phyloP scores from a whole-genome alignment of 495 filamentous ascomycete species.

The Podospora australis region DNA sequence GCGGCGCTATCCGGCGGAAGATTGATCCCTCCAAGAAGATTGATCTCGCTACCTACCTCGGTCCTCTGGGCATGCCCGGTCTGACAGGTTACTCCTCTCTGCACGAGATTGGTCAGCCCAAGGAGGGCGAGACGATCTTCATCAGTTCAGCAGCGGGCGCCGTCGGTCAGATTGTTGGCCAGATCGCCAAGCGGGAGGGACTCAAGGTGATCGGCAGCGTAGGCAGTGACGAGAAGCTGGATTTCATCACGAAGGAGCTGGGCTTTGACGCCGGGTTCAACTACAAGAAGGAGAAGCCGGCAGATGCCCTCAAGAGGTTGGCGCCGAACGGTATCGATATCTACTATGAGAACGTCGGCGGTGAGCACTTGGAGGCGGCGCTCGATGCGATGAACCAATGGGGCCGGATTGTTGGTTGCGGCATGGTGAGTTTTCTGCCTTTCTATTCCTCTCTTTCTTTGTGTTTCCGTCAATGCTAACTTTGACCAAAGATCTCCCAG shows the following conservation, averaged over 20 bases:
- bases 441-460: constrained; percentile 9
- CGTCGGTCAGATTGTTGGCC: constrained; percentile 78
- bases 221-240: constrained; percentile 61
- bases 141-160: constrained; percentile 76
- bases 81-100: constrained; percentile 76
- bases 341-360: constrained; percentile 94
- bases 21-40: constrained; percentile 52
- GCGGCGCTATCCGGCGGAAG: neutral
- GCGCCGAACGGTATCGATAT: constrained; percentile 85
- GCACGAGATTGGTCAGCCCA: constrained; percentile 76
- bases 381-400: constrained; percentile 60
- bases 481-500: constrained; percentile 57
- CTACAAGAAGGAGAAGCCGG: constrained; percentile 58
- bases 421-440: constrained; percentile 43
- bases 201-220: constrained; percentile 68
- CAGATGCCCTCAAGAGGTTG: constrained; percentile 63
- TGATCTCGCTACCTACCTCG: constrained; percentile 58
- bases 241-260: constrained; percentile 59
- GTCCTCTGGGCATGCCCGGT: constrained; percentile 81
- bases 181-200: constrained; percentile 82
- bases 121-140: constrained; percentile 86
- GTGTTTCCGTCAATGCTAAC: constrained; percentile 10
- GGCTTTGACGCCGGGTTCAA: constrained; percentile 68
- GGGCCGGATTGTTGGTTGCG: constrained; percentile 61
- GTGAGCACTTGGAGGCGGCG: constrained; percentile 76